Base-by-base conservation (phyloP, 306 rosid species). In the Begonia loranthoides region DNA sequence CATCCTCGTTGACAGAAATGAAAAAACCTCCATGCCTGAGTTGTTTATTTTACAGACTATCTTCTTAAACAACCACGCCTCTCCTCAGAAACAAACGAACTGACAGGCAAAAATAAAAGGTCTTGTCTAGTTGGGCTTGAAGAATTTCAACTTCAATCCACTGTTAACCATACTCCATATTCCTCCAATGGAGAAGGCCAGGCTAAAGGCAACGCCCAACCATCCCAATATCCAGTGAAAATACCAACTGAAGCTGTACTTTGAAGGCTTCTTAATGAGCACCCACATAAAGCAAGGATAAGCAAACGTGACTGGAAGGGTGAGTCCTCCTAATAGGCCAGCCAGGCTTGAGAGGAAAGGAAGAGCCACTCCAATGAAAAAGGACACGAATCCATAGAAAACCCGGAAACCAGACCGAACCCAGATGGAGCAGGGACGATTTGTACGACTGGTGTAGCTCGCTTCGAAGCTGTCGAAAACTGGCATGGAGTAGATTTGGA, bases 251-350 rank as follows among this genome's bases (percentile, higher is more conserved):
- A 90, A 90, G 72, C 94, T 82, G 71, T 73, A 86, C 56, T 83
- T 85, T 14, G 88, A 46, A 45, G 99, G 99, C 70, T 76, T 82
- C 47, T 90, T 90, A 6, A 90, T 82, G 56, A 90, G 95, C 66
- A 90, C 86, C 99, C 99, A 90, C 99, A 90, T 90, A 86, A 90
- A 90, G 75, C 99, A 90, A 64, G 99, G 99, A 73, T 90, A 86
- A 47, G 99, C 99, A 59, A 90, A 90, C 15, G 99, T 86, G 71
- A 90, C 95, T 0, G 99, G 99, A 54, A 90, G 99, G 15, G 99
- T 90, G 49, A 90, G 94, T 56, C 99, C 99, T 68, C 99, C 99
- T 15, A 90, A 50, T 47, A 90, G 76, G 45, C 99, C 99, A 15
- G 99, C 99, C 36, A 90, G 78, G 64, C 99, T 90, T 12, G 99